Percentiles rank a stretch among this genome's conserved stretches.
Conservation (phyloP, 2,329 filamentous ascomycete species). For the Paracoccidioides lutzii region DNA sequence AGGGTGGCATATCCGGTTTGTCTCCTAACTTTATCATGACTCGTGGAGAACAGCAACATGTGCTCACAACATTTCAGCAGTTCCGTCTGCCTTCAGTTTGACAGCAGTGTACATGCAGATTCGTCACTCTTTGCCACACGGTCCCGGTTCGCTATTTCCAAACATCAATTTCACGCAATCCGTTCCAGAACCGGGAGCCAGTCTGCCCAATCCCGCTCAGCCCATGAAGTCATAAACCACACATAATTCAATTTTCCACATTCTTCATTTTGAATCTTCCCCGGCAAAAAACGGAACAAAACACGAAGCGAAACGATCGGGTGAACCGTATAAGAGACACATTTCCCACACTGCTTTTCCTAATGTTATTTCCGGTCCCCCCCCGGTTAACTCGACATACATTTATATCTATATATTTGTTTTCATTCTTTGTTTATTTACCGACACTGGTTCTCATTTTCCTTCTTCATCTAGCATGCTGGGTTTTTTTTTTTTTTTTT, state of each 20-base stretch:
- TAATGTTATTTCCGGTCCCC: not conserved
- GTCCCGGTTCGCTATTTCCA: not conserved
- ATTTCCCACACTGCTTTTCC: not conserved
- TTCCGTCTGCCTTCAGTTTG: too few species aligned
- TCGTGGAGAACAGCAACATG: too few species aligned
- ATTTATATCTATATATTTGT: not conserved
- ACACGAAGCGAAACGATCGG: not conserved
- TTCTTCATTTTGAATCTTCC: too few species aligned
- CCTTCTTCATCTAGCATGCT: not conserved
- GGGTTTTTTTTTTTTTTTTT: not conserved
- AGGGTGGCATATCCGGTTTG: too few species aligned
- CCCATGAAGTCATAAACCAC: not conserved
- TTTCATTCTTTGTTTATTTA: not conserved
- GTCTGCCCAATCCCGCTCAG: not conserved
- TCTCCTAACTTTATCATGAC: too few species aligned
- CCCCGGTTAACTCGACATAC: not conserved
- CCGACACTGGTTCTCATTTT: not conserved
- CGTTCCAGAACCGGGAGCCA: too few species aligned
- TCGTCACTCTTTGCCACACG: too few species aligned
- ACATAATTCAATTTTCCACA: not conserved
- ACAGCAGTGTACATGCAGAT: too few species aligned
- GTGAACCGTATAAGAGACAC: not conserved
- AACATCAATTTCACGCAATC: not conserved
- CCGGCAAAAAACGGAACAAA: not conserved
- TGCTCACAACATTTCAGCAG: too few species aligned